Conservation (phyloP, 108 stramenopile species). For the Asterionellopsis glacialis region DNA sequence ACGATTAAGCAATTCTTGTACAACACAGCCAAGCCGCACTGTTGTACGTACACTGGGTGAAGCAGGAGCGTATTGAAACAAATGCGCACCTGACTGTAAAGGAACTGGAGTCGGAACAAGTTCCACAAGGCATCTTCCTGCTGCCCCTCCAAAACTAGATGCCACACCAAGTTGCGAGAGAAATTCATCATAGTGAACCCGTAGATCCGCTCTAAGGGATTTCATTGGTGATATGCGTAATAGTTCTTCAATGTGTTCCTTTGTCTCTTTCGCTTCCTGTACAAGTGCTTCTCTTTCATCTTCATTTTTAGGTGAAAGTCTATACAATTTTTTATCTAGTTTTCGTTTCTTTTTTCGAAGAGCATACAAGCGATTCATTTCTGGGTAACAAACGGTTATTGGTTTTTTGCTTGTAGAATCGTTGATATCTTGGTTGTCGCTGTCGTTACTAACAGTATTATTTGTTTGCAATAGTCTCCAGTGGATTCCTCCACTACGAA, state of each 20-base stretch:
- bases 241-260: constrained; percentile 24
- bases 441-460: too few species aligned
- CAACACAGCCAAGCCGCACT: constrained; percentile 15
- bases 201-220: constrained; percentile 46
- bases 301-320: constrained; percentile 9
- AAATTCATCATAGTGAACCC: constrained; percentile 50
- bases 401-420: not conserved
- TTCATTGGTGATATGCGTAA: constrained; percentile 45
- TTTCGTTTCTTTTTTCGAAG: constrained; percentile 38
- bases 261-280: constrained; percentile 16
- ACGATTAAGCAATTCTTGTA: constrained; percentile 10
- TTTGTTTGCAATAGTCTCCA: constrained; percentile 12
- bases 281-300: constrained; percentile 23
- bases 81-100: constrained; percentile 25
- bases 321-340: constrained; percentile 10
- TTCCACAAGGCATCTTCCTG: constrained; percentile 53
- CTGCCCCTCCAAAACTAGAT: constrained; percentile 31
- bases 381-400: constrained; percentile 16
- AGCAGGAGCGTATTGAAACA: constrained; percentile 24
- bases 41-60: constrained; percentile 8
- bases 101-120: constrained; percentile 47
- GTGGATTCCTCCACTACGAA: constrained; percentile 65
- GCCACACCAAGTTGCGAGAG: constrained; percentile 30
- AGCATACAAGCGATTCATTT: constrained; percentile 44
- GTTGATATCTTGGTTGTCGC: not conserved